These are phyloP conservation scores for Artomyces pyxidatus DNA, from an alignment of 768 basidiomycete species.

Conservation along the genomic window DNA sequence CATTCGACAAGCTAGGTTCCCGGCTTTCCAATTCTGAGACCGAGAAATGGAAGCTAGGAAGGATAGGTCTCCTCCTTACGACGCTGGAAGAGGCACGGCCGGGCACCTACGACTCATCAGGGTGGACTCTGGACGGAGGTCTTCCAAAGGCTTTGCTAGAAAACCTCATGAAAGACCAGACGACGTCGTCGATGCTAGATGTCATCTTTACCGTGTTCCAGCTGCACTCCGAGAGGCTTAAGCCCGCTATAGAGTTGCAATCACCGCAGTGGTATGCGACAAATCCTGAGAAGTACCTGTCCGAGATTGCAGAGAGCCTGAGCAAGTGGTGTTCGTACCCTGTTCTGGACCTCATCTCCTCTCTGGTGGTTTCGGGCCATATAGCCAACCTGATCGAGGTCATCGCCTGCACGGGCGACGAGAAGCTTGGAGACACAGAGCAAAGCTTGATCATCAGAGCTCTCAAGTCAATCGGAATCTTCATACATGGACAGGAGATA, in stretches of 20 bases:
- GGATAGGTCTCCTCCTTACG: background rate
- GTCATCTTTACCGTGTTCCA: background rate
- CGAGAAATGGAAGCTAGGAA: background rate
- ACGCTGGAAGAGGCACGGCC: background rate
- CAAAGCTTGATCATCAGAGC: background rate
- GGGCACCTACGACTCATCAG: background rate
- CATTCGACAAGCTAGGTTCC: background rate
- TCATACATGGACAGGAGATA: too few species aligned
- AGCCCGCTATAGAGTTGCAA: background rate
- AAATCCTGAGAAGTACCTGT: background rate
- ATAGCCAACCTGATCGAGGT: slow-evolving; percentile 1
- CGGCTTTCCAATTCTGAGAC: background rate
- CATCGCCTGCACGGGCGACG: background rate
- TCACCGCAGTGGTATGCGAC: background rate
- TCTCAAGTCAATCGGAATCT: background rate
- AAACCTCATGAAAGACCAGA: background rate
- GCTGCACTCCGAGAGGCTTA: background rate
- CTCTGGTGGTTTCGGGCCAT: background rate
- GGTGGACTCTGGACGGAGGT: background rate
- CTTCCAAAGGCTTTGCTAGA: background rate
- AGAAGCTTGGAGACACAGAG: background rate
- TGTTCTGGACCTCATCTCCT: background rate
- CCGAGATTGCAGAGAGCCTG: background rate
- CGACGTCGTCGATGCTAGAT: background rate
- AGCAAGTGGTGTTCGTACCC: background rate